Base-by-base conservation (phyloP, 148 eudicot genomes). In the Rhododendron griersonianum region DNA sequence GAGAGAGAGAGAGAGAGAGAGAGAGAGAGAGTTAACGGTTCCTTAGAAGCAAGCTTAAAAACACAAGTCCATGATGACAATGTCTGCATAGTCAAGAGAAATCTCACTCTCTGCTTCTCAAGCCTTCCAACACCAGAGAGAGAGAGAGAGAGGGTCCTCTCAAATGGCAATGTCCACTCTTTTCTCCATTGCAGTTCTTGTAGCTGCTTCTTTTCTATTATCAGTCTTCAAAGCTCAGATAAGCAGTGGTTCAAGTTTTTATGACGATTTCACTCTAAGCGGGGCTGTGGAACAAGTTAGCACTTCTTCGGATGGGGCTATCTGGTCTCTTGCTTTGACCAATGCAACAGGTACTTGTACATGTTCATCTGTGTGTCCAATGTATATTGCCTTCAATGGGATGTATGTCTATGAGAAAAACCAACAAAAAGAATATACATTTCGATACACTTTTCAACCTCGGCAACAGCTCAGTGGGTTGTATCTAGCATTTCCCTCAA, bases 311-410 rank as follows among this genome's bases (percentile, higher is more conserved):
- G 95, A 97, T 89, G 98, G 96, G 1, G 94, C 93, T 92, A 95
- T 91, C 94, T 95, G 99, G 99, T 91, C 73, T 63, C 98, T 97
- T 79, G 91, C 96, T 50, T 86, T 97, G 78, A 95, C 95, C 80
- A 84, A 94, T 74, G 80, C 90, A 28, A 91, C 96, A 90, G 99
- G 99, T 94, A 90, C 57, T 1, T 23, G 19, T 55, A 16, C 61
- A 18, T 55, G 61, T 5, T 4, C 23, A 18, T 16, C 61, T 55
- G 21, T 55, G 16, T 51, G 0, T 55, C 61, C 61, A 55, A 55
- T 18, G 19, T 18, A 55, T 55, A 55, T 55, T 55, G 61, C 7
- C 23, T 55, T 55, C 21, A 55, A 55, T 13, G 57, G 2, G 16
- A 13, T 14, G 57, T 13, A 13, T 51, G 4, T 53, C 57, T 2